Conservation (phyloP, 75 land plant species). For the Picea sitchensis region DNA sequence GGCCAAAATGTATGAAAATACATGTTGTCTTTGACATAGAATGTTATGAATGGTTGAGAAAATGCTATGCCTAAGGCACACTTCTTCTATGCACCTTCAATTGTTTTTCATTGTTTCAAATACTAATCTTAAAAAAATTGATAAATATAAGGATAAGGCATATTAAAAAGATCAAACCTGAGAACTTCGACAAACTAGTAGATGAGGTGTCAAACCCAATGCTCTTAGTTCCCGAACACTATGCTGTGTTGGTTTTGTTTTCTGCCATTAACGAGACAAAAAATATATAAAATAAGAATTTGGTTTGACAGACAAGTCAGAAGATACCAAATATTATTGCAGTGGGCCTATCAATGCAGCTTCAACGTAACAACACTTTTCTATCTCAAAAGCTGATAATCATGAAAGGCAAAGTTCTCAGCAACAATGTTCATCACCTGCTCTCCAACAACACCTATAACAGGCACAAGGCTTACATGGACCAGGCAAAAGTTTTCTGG, state of each 20-base stretch:
- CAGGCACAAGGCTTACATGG: slow-evolving; percentile 71
- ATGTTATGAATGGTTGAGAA: not conserved
- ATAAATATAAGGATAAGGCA: not conserved
- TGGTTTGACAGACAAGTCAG: slow-evolving; percentile 6
- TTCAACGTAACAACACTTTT: not conserved
- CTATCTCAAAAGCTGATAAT: not conserved
- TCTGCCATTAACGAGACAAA: slow-evolving; percentile 26
- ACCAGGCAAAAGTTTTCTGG: slow-evolving; percentile 57
- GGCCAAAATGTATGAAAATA: not conserved
- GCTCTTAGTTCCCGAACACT: slow-evolving; percentile 64
- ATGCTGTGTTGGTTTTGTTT: slow-evolving; percentile 75
- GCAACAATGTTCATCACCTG: slow-evolving; percentile 30
- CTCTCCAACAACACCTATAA: slow-evolving; percentile 65
- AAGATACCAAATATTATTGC: not conserved
- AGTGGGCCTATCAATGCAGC: too few relatives aligned
- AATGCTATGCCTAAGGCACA: not conserved
- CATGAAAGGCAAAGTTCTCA: not conserved
- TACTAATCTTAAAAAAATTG: not conserved
- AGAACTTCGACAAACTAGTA: slow-evolving; percentile 55
- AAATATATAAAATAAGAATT: not conserved
- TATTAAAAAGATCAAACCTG: slow-evolving; percentile 24
- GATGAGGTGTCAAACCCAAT: slow-evolving; percentile 58
- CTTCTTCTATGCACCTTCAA: not conserved
- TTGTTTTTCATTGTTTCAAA: not conserved
- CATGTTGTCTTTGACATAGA: not conserved